Evolutionary conservation across 345 rosid genomes (phyloP).

Genomic region (Eucalyptus lansdowneana): DNA sequence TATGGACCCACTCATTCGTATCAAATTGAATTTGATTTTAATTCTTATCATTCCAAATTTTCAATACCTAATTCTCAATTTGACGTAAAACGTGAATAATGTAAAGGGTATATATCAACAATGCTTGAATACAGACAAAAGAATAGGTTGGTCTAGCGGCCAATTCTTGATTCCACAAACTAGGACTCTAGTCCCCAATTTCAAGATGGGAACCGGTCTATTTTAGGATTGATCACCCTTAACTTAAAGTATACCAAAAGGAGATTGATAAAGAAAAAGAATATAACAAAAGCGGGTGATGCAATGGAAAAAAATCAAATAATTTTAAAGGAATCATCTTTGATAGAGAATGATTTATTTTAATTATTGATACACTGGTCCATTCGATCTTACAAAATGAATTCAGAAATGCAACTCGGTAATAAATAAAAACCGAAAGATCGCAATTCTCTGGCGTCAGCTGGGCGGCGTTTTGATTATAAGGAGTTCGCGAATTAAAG

Average conservation of each 20-base stretch:
- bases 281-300: neutral
- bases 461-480: neutral
- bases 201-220: no score
- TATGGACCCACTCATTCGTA: neutral
- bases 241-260: neutral
- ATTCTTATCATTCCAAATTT: neutral
- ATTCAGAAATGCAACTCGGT: neutral
- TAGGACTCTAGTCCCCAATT: no score
- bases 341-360: neutral
- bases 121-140: neutral
- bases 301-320: neutral
- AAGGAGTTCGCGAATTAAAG: neutral
- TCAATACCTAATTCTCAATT: neutral
- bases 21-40: neutral
- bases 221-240: neutral
- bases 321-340: neutral
- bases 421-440: neutral
- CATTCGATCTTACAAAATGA: neutral
- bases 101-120: neutral
- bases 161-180: neutral
- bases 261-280: neutral
- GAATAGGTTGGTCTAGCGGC: neutral
- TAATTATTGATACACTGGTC: neutral
- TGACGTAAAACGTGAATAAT: no score
- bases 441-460: neutral